Base-by-base conservation (phyloP, 148 eudicot genomes). In the Rhododendron molle region DNA sequence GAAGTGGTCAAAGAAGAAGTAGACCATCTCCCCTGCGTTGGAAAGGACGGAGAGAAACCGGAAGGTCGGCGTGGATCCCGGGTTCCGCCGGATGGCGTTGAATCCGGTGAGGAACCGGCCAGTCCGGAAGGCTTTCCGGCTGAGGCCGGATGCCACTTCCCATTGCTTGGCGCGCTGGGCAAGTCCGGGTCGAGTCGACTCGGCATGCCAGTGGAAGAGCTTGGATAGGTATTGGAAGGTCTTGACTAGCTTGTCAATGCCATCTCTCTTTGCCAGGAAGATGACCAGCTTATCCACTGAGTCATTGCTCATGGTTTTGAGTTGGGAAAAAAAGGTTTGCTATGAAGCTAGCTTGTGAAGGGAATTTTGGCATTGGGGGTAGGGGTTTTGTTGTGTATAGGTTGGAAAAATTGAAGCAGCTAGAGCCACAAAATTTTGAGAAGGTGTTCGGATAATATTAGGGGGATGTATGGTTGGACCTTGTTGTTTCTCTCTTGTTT, bases 231-330 rank as follows among this genome's bases (percentile, higher is more conserved):
- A 96, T 76, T 96, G 99, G 89, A 93, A 96, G 49, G 99, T 96
- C 91, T 95, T 96, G 84, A 96, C 99, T 11, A 95, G 94, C 89
- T 96, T 96, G 93, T 96, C 99, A 18, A 95, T 96, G 85, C 98
- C 99, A 78, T 96, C 99, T 65, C 98, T 90, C 84, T 96, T 96
- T 38, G 99, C 99, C 40, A 96, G 88, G 94, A 95, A 95, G 89
- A 94, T 90, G 18, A 96, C 96, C 38, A 96, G 88, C 92, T 95
- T 96, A 91, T 96, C 99, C 56, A 95, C 89, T 85, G 92, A 91
- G 89, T 96, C 99, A 44, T 94, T 90, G 14, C 73, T 67, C 97
- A 94, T 96, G 90, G 87, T 40, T 86, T 83, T 15, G 49, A 80
- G 34, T 2, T 81, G 16, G n/a, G 28, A 7, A 20, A 12, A 50